Evolutionary conservation across 2,329 filamentous ascomycete species (phyloP).

Genomic region (Trichophyton simii): DNA sequence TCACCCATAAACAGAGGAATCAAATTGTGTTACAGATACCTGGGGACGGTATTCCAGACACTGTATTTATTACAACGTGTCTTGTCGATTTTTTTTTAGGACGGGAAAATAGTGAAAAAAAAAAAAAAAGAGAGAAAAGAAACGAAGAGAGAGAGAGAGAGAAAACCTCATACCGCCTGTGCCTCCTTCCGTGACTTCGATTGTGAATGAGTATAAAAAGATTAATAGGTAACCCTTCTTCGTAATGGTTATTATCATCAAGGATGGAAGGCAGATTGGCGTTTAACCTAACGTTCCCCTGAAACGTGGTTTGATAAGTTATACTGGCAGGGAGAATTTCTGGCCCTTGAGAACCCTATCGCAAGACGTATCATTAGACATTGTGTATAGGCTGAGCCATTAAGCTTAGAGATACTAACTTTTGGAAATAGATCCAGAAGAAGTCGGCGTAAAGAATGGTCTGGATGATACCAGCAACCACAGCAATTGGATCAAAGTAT

Average conservation of each 20-base stretch:
- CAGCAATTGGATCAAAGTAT: constrained; percentile 75
- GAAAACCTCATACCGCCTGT: not conserved
- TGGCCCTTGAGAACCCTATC: constrained; percentile 62
- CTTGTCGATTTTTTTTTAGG: not conserved
- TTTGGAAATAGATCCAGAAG: constrained; percentile 99
- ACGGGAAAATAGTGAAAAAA: not conserved
- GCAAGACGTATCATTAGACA: not conserved
- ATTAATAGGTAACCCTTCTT: not conserved
- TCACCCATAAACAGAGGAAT: not conserved
- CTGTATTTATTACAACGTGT: not conserved
- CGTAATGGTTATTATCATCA: not conserved
- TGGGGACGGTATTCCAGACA: not conserved
- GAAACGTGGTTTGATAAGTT: constrained; percentile 21
- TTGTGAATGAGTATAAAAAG: not conserved
- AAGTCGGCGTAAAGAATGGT: constrained; percentile 96
- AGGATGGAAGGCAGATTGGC: not conserved
- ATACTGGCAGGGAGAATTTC: constrained; percentile 77
- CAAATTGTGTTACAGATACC: not conserved
- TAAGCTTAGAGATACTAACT: constrained; percentile 40
- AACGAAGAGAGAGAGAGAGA: too few relatives aligned
- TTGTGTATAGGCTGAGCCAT: not conserved
- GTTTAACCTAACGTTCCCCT: not conserved
- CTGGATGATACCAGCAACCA: constrained; percentile 81
- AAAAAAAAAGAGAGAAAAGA: not conserved
- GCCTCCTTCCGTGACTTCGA: not conserved